Evolutionary conservation across 768 basidiomycete genomes (phyloP), one percentile per base, ranked within the genome.

Genomic region (Dioszegia aurantiaca): DNA sequence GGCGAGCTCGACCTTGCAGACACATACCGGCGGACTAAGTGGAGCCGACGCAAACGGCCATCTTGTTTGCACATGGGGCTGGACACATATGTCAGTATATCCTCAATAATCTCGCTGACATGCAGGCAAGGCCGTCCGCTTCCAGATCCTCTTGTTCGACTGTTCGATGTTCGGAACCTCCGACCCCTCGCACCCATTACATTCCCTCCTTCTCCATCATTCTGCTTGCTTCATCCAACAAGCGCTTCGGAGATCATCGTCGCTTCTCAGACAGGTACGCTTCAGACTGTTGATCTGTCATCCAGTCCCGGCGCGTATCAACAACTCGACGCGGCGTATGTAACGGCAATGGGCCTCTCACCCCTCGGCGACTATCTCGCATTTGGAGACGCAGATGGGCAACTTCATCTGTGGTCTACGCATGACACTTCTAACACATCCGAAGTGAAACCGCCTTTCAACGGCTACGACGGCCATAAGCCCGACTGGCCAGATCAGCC

Each of bases 301-400:
- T 41, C 43, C 26, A 31, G 37, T 3, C 30, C 23, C 26, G 46
- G 53, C 9, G 44, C 55, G 4, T 64, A 63, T 28, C 64, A 65
- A 28, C 71, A 69, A 43, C 65, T 68, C 24, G 69, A 74, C 56
- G 68, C 71, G 17, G 86, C 89, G 0, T 91, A 85, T 73, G 75
- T 97, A 53, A 89, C 85, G 4, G 86, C 89, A 30, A 81, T 85
- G 57, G 86, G 92, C 1, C 79, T 95, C 27, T 90, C 91, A 1
- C 85, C 89, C 1, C 87, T 87, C 3, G 90, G 88, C 33, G 85
- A 87, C n/a, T 95, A 90, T 69, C 81, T 98, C 70, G 92, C 90
- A 0, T 91, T 93, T 64, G 93, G 91, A 0, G 92, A 95, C 68
- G 85, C 86, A 0, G 86, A 89, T 41, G 92, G 93, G 17, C 79